A percentile compares a stretch with the other conserved stretches of the same genome.
phyloP scores from a whole-genome alignment of 805 yeast genomes.

The Wickerhamiella alocasiicola region DNA sequence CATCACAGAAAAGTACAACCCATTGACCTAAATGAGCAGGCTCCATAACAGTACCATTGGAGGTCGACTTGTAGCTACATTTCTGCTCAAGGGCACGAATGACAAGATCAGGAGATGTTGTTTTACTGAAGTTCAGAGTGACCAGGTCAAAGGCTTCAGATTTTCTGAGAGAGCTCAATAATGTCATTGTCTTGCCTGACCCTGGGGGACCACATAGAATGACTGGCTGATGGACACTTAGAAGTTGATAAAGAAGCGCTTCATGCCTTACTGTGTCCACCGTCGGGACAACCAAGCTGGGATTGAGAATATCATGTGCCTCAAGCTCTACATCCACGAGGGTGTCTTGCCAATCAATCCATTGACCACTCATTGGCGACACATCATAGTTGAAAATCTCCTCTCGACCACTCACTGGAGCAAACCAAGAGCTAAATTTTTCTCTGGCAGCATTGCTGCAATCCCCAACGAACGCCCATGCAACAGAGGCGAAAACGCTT shows the following conservation, averaged over 20 bases:
- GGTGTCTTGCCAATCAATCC: conserved; percentile 32
- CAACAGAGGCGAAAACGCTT: conserved; percentile 27
- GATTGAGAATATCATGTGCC: conserved; percentile 43
- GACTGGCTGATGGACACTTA: conserved; percentile 46
- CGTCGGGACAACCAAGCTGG: conserved; percentile 66
- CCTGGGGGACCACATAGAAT: conserved; percentile 95
- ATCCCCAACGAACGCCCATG: conserved; percentile 63
- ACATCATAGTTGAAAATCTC: conserved; percentile 34
- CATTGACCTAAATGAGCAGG: conserved; percentile 55
- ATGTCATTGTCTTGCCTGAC: conserved; percentile 89
- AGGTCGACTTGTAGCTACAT: conserved; percentile 46
- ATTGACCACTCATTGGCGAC: conserved; percentile 34
- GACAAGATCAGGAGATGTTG: conserved; percentile 51
- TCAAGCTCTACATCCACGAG: conserved; percentile 40
- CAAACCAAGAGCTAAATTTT: conserved; percentile 28
- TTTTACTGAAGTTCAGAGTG: conserved; percentile 72
- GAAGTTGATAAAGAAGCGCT: conserved; percentile 40
- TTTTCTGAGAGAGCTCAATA: conserved; percentile 52
- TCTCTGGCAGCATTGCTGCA: conserved; percentile 31
- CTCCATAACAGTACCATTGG: conserved; percentile 39
- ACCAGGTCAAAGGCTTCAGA: conserved; percentile 47
- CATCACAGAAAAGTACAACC: conserved; percentile 83
- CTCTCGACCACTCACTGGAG: conserved; percentile 15
- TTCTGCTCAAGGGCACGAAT: conserved; percentile 57
- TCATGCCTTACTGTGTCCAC: conserved; percentile 64